Percentiles rank a stretch among this genome's conserved stretches.
phyloP scores from a whole-genome alignment of 1,139 yeast genomes.

The Debaryomyces sp. region DNA sequence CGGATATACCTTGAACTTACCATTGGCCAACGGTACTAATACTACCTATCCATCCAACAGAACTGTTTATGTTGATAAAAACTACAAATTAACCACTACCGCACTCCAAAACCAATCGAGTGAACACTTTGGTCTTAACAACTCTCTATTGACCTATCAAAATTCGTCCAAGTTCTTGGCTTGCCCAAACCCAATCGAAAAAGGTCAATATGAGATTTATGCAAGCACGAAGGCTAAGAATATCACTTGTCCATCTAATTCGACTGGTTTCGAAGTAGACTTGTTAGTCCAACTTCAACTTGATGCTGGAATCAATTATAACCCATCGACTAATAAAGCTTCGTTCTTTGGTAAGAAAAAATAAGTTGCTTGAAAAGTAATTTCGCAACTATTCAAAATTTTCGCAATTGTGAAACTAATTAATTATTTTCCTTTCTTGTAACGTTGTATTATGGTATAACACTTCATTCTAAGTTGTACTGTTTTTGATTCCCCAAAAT shows the following conservation, averaged over 20 bases:
- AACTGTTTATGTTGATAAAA: conserved; percentile 30
- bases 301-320: conserved; percentile 32
- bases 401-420: background rate
- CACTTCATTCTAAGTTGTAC: background rate
- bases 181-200: conserved; percentile 29
- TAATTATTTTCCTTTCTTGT: background rate
- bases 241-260: conserved; percentile 27
- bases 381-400: background rate
- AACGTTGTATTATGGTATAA: background rate
- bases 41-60: conserved; percentile 20
- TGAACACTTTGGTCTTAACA: conserved; percentile 30
- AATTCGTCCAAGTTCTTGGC: conserved; percentile 37
- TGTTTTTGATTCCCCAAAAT: background rate
- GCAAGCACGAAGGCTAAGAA: conserved; percentile 21
- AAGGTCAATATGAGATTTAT: conserved; percentile 30
- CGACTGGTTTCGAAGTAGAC: conserved; percentile 30
- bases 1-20: conserved; percentile 39
- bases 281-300: conserved; percentile 32
- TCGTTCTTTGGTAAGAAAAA: background rate
- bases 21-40: conserved; percentile 18
- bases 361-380: background rate
- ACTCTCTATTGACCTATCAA: conserved; percentile 32
- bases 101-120: conserved; percentile 15
- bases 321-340: conserved; percentile 22
- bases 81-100: conserved; percentile 27